Evolutionary conservation across 345 rosid species (phyloP).

Genomic region (Moricandia arvensis): DNA sequence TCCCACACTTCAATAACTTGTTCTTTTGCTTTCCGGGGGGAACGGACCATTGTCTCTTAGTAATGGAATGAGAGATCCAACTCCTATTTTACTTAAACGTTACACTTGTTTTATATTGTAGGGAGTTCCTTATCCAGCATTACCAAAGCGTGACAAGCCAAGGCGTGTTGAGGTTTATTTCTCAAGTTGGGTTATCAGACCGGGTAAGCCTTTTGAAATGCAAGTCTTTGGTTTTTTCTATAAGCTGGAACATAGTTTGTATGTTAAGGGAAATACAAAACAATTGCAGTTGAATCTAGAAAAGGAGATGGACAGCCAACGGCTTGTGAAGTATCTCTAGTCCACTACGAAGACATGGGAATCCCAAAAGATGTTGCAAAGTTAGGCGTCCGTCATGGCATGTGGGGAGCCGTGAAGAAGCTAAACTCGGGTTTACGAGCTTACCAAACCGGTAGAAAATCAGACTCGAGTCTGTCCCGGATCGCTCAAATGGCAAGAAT

Average conservation of each 20-base stretch:
- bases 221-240: background rate
- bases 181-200: conserved; percentile 91
- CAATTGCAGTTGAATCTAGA: conserved; percentile 74
- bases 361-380: conserved; percentile 98
- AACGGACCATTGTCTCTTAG: background rate
- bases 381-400: conserved; percentile 89
- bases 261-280: background rate
- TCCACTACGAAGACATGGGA: conserved; percentile 97
- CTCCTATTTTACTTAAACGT: background rate
- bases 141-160: conserved; percentile 83
- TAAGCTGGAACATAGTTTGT: background rate
- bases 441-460: conserved; percentile 70
- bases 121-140: conserved; percentile 73
- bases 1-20: background rate
- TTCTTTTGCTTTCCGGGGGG: too few relatives aligned
- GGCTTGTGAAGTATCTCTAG: conserved; percentile 85
- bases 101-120: conserved; percentile 30
- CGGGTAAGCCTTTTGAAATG: conserved; percentile 52
- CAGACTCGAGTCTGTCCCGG: conserved; percentile 59
- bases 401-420: conserved; percentile 98
- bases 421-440: conserved; percentile 82
- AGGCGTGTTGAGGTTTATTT: conserved; percentile 91
- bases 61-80: background rate
- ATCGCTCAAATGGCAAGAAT: conserved; percentile 76
- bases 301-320: conserved; percentile 82